Evolutionary conservation across 2,329 filamentous ascomycete species (phyloP).

Genomic region (Colletotrichum phormii): DNA sequence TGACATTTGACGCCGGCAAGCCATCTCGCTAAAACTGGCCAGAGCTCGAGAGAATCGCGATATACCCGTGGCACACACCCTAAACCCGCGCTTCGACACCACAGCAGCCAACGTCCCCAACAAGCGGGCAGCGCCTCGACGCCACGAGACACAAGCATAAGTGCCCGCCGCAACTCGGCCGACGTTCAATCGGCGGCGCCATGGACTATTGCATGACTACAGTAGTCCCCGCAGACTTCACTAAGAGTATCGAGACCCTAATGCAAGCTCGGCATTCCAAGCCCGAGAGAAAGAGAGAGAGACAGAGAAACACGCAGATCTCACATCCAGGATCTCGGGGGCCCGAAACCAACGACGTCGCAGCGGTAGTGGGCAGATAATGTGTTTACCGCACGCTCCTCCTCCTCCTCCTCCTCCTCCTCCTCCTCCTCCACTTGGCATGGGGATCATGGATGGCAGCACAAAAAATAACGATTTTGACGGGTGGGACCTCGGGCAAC

Average conservation of each 20-base stretch:
- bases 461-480: neutral
- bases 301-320: constrained; percentile 1
- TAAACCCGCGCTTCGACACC: neutral
- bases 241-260: too few species aligned
- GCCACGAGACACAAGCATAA: neutral
- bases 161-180: neutral
- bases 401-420: neutral
- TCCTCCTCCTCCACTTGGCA: neutral
- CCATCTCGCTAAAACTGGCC: too few species aligned
- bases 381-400: constrained; percentile 5
- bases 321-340: neutral
- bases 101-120: neutral
- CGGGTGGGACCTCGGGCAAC: neutral
- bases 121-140: neutral
- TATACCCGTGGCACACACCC: neutral
- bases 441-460: neutral
- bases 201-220: neutral
- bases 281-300: neutral
- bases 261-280: constrained; percentile 9
- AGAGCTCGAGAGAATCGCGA: neutral
- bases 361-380: constrained; percentile 20
- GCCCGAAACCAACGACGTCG: constrained; percentile 22
- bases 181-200: neutral
- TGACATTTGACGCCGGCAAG: too few species aligned
- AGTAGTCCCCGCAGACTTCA: too few species aligned